Conservation (phyloP, 805 yeast genomes). For the Saturnispora galanensis region DNA sequence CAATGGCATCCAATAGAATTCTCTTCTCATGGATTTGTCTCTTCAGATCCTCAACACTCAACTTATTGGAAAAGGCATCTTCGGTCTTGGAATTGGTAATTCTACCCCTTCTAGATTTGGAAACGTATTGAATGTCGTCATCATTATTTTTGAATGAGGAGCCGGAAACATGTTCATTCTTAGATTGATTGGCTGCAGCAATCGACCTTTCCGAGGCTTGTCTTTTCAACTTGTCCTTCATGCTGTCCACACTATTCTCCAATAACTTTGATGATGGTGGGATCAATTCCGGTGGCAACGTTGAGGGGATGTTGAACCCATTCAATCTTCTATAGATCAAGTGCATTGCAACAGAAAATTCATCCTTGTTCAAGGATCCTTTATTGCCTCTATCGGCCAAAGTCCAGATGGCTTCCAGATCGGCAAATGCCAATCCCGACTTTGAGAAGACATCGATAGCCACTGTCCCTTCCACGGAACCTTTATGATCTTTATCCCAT, state of each 20-base stretch:
- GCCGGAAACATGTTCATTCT: slow-evolving; percentile 26
- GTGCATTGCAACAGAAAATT: slow-evolving; percentile 96
- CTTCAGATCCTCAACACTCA: slow-evolving; percentile 45
- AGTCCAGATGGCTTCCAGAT: slow-evolving; percentile 86
- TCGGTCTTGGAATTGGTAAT: slow-evolving; percentile 18
- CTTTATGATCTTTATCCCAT: slow-evolving; percentile 65
- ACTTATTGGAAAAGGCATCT: slow-evolving; percentile 20
- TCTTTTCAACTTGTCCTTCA: slow-evolving; percentile 53
- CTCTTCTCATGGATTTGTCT: slow-evolving; percentile 64
- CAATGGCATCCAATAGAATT: slow-evolving; percentile 60
- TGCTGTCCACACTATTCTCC: slow-evolving; percentile 57
- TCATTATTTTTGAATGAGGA: slow-evolving; percentile 70
- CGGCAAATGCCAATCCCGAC: slow-evolving; percentile 78
- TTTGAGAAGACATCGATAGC: slow-evolving; percentile 85
- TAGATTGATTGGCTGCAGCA: slow-evolving; percentile 1
- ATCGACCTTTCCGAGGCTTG: slow-evolving; percentile 22
- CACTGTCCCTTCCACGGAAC: slow-evolving; percentile 66
- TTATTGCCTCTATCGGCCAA: slow-evolving; percentile 73
- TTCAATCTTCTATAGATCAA: slow-evolving; percentile 82
- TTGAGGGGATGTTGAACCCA: slow-evolving; percentile 74
- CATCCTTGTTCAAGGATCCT: slow-evolving; percentile 80
- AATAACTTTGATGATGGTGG: slow-evolving; percentile 79
- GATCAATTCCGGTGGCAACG: slow-evolving; percentile 78
- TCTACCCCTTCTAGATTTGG: slow-evolving; percentile 39
- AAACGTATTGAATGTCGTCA: slow-evolving; percentile 51